These are phyloP conservation scores for Petunia secreta DNA, from an alignment of 257 asterid genomes.

Conservation along the genomic window DNA sequence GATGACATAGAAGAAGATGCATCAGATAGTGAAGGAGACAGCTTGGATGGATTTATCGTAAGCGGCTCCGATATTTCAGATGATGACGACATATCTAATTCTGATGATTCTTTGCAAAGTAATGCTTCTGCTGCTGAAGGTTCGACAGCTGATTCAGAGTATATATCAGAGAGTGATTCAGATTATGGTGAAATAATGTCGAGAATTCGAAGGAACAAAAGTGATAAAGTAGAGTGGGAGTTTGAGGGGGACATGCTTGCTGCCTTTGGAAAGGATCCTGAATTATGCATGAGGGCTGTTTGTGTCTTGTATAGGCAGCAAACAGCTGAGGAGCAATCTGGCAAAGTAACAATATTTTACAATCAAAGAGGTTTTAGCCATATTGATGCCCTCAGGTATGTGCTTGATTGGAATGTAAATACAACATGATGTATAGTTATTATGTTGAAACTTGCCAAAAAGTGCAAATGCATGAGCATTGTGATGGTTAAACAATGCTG, in stretches of 20 bases:
- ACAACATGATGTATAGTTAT: neutral
- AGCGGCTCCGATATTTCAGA: slow-evolving; percentile 43
- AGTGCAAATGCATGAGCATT: neutral
- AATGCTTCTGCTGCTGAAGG: slow-evolving; percentile 29
- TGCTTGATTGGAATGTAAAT: neutral
- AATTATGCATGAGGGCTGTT: slow-evolving; percentile 73
- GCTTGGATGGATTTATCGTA: slow-evolving; percentile 60
- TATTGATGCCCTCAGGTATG: slow-evolving; percentile 55
- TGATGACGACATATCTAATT: slow-evolving; percentile 27
- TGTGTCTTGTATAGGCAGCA: slow-evolving; percentile 72
- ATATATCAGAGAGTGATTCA: slow-evolving; percentile 39
- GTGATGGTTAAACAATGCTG: neutral
- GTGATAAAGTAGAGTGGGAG: slow-evolving; percentile 52
- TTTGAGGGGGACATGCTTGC: slow-evolving; percentile 73
- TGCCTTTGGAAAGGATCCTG: slow-evolving; percentile 56
- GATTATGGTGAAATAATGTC: slow-evolving; percentile 53
- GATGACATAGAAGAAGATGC: slow-evolving; percentile 48
- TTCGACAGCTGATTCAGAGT: slow-evolving; percentile 34
- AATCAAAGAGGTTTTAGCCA: slow-evolving; percentile 67
- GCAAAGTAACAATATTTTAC: slow-evolving; percentile 43
- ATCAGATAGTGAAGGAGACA: slow-evolving; percentile 52
- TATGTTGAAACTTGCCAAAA: neutral
- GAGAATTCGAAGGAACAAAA: slow-evolving; percentile 52
- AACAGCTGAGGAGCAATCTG: slow-evolving; percentile 50
- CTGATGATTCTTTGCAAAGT: slow-evolving; percentile 30